Evolutionary conservation across 2,329 filamentous ascomycete genomes (phyloP).

Genomic region (Paecilomyces dactylethromorphus): DNA sequence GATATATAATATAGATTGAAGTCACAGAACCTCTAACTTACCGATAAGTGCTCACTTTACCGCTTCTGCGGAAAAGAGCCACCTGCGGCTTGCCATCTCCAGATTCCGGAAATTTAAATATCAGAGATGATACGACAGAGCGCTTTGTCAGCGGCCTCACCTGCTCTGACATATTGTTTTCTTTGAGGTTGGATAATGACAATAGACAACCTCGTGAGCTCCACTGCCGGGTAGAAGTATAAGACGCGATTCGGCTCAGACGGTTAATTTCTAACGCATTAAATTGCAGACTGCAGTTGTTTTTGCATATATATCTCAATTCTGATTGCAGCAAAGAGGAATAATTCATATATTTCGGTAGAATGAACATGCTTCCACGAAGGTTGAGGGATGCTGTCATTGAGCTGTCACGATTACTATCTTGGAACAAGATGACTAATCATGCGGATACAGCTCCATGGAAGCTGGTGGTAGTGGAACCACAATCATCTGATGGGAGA

Average conservation of each 20-base stretch:
- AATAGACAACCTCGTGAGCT: not conserved
- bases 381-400: not conserved
- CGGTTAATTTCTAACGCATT: not conserved
- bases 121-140: conserved; percentile 39
- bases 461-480: not conserved
- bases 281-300: not conserved
- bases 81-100: conserved; percentile 36
- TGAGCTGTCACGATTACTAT: not conserved
- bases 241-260: not conserved
- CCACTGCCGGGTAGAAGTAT: not conserved
- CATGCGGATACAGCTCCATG: not conserved
- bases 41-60: conserved; percentile 55
- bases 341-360: not conserved
- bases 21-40: conserved; percentile 26
- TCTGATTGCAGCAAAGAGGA: not conserved
- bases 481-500: not conserved
- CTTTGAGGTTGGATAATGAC: not conserved
- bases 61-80: conserved; percentile 57
- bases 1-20: not conserved
- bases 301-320: not conserved
- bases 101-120: conserved; percentile 25
- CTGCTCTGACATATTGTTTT: not conserved
- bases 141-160: conserved; percentile 16
- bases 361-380: not conserved
- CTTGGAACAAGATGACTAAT: not conserved